Conservation (phyloP, 495 filamentous ascomycete species). For the Saxispiralis lemnorum region DNA sequence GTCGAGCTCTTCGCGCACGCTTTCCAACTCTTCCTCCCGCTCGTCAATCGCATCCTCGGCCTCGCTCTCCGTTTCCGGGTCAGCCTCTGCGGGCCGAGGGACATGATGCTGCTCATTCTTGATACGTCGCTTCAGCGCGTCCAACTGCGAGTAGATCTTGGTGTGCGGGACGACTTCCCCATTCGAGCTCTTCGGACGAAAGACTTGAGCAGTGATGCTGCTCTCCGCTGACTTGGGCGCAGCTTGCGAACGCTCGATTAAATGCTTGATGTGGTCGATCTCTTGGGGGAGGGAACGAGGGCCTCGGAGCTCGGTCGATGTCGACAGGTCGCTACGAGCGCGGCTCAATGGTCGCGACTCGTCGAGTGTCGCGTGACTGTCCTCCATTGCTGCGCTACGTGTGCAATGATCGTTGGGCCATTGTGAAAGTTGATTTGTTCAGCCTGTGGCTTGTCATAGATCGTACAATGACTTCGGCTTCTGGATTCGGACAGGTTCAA, state of each 20-base stretch:
- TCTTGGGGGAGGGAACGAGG: not conserved
- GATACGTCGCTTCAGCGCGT: constrained; percentile 6
- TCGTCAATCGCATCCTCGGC: constrained; percentile 6
- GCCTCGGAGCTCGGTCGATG: too few relatives aligned
- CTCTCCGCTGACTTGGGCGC: not conserved
- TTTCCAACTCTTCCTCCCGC: constrained; percentile 13
- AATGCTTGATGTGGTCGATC: constrained; percentile 15
- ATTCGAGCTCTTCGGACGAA: not conserved
- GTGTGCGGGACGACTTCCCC: constrained; percentile 4
- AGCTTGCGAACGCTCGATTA: constrained; percentile 8
- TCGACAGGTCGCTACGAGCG: too few relatives aligned
- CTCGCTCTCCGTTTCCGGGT: constrained; percentile 10
- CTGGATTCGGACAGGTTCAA: too few relatives aligned
- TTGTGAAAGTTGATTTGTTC: too few relatives aligned
- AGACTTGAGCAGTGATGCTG: constrained; percentile 13
- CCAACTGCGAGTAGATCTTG: constrained; percentile 11
- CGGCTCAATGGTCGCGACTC: too few relatives aligned
- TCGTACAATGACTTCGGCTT: too few relatives aligned
- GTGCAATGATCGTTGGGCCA: too few relatives aligned
- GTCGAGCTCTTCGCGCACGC: constrained; percentile 8
- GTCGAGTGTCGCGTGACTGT: too few relatives aligned
- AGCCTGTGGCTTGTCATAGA: too few relatives aligned
- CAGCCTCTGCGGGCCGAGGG: not conserved
- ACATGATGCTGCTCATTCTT: constrained; percentile 3
- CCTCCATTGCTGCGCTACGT: too few relatives aligned